Evolutionary conservation across 129 eudicot species (phyloP).

Genomic region (Artemisia tridentata): DNA sequence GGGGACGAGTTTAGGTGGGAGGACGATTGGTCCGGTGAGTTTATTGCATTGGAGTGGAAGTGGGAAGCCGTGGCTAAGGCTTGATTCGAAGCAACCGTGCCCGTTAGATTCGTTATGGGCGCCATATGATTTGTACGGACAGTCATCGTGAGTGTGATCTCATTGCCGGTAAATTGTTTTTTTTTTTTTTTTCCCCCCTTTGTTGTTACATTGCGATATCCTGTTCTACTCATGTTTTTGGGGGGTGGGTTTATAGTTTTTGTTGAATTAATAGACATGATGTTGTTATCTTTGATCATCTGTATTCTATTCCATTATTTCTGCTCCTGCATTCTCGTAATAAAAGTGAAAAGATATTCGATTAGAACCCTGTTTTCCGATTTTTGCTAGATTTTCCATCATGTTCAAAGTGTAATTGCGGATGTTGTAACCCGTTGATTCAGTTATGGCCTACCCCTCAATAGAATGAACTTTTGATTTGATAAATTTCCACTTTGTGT

Average conservation of each 20-base stretch:
- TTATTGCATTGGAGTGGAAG: conserved; percentile 90
- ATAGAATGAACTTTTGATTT: background rate
- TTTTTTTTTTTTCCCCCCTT: conserved; percentile 40
- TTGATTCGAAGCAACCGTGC: conserved; percentile 63
- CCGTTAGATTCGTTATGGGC: conserved; percentile 91
- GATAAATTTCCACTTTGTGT: conserved; percentile 11
- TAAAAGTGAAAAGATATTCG: conserved; percentile 35
- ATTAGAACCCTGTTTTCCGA: conserved; percentile 5
- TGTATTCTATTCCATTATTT: conserved; percentile 42
- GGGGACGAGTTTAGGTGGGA: conserved; percentile 48
- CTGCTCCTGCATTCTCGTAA: conserved; percentile 38
- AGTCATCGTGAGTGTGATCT: conserved; percentile 32
- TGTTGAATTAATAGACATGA: conserved; percentile 25
- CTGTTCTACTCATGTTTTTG: background rate
- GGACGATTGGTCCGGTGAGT: conserved; percentile 90
- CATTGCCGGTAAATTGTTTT: conserved; percentile 46
- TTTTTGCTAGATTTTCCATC: conserved; percentile 13
- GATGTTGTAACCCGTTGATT: background rate
- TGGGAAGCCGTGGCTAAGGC: conserved; percentile 94
- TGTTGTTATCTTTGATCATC: conserved; percentile 18
- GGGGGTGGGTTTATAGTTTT: conserved; percentile 26
- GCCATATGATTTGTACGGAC: conserved; percentile 74
- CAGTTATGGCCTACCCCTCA: too few relatives aligned
- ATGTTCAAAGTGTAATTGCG: background rate
- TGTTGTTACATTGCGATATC: conserved; percentile 21